Evolutionary conservation across 2,329 filamentous ascomycete species (phyloP).

Genomic region (Didymella segeticola): DNA sequence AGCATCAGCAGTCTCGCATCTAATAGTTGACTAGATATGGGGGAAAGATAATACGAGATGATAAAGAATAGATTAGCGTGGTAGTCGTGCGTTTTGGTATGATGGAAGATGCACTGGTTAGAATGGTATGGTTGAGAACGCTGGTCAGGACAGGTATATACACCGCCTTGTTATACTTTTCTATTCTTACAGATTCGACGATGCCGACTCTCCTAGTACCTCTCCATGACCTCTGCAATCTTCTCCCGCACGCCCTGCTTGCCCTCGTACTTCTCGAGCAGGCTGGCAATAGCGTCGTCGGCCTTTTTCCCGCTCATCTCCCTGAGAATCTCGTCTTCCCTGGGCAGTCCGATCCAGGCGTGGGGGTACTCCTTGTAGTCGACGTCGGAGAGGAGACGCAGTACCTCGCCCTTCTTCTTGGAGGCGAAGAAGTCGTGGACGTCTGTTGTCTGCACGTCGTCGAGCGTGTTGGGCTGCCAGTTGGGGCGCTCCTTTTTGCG

Average conservation of each 20-base stretch:
- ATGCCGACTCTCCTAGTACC: slow-evolving; percentile 13
- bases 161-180: not conserved
- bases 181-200: slow-evolving; percentile 8
- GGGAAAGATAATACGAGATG: no score
- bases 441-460: slow-evolving; percentile 65
- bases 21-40: no score
- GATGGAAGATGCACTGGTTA: no score
- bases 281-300: slow-evolving; percentile 49
- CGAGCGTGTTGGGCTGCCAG: slow-evolving; percentile 78
- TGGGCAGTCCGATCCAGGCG: slow-evolving; percentile 72
- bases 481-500: slow-evolving; percentile 70
- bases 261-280: slow-evolving; percentile 51
- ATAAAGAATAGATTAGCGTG: no score
- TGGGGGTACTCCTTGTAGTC: slow-evolving; percentile 80
- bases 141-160: no score
- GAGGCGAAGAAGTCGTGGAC: slow-evolving; percentile 73
- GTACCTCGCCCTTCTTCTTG: slow-evolving; percentile 33
- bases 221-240: slow-evolving; percentile 65
- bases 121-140: no score
- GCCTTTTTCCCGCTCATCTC: slow-evolving; percentile 46
- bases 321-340: slow-evolving; percentile 66
- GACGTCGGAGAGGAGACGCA: slow-evolving; percentile 67
- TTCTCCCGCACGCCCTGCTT: slow-evolving; percentile 64
- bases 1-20: no score
- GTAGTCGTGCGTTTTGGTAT: no score